Evolutionary conservation across 495 filamentous ascomycete genomes (phyloP).

Genomic region (Lasiosphaeris hirsuta): DNA sequence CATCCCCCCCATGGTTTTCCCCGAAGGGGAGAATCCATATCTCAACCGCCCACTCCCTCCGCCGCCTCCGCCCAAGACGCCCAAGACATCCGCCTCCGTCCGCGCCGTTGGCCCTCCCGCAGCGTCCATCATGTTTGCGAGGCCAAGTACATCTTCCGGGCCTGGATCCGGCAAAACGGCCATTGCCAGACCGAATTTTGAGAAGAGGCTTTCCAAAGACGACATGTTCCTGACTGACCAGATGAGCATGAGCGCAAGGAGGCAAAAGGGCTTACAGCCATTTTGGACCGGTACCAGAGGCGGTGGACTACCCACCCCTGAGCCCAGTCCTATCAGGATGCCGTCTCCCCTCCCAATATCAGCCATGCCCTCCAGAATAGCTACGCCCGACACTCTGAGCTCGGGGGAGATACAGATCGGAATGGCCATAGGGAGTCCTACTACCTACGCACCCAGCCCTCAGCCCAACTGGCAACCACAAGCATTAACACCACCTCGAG

Average conservation of each 20-base stretch:
- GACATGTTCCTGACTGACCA: constrained; percentile 41
- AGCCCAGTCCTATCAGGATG: constrained; percentile 32
- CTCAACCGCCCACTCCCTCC: constrained; percentile 35
- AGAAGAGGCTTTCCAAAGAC: constrained; percentile 46
- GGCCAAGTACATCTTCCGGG: constrained; percentile 43
- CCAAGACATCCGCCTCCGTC: constrained; percentile 21
- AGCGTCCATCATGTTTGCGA: constrained; percentile 32
- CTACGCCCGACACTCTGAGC: constrained; percentile 40
- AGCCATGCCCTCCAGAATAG: constrained; percentile 27
- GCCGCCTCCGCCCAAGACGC: constrained; percentile 29
- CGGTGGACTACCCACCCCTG: constrained; percentile 43
- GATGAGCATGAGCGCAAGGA: constrained; percentile 15
- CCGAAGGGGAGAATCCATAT: constrained; percentile 34
- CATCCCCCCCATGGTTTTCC: constrained; percentile 29
- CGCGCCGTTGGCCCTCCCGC: constrained; percentile 20
- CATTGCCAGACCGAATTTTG: constrained; percentile 25
- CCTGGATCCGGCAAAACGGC: constrained; percentile 18
- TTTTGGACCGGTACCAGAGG: constrained; percentile 17
- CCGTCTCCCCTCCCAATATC: constrained; percentile 22
- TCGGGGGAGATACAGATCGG: constrained; percentile 46
- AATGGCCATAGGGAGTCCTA: constrained; percentile 58
- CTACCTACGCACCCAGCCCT: constrained; percentile 23
- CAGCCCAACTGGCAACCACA: constrained; percentile 24
- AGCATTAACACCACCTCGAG: constrained; percentile 12
- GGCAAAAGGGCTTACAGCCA: constrained; percentile 22